phyloP scores from a whole-genome alignment of 148 eudicot species.

The Agrostemma githago region DNA sequence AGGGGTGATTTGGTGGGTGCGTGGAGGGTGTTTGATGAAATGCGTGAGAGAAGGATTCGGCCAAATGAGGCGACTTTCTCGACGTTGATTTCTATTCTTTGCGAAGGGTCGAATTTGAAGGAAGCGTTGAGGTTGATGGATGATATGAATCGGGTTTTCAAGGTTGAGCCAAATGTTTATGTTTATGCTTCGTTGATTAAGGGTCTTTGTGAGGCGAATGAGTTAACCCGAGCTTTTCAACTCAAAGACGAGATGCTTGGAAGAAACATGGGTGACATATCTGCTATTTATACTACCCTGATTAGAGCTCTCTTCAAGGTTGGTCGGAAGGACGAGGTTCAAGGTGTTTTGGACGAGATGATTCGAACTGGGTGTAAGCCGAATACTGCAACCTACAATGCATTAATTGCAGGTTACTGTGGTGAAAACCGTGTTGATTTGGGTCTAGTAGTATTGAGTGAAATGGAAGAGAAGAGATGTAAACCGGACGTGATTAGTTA shows the following conservation, averaged over 20 bases:
- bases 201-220: conserved; percentile 48
- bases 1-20: conserved; percentile 46
- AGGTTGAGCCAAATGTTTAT: conserved; percentile 38
- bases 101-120: conserved; percentile 34
- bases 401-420: conserved; percentile 56
- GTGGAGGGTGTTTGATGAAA: conserved; percentile 68
- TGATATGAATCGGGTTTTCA: conserved; percentile 41
- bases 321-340: conserved; percentile 48
- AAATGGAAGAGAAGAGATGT: conserved; percentile 43
- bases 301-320: conserved; percentile 55
- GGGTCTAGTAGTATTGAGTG: conserved; percentile 41
- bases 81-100: conserved; percentile 57
- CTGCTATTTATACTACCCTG: conserved; percentile 47
- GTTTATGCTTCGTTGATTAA: conserved; percentile 58
- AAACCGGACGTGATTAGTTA: conserved; percentile 61
- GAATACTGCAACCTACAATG: conserved; percentile 51
- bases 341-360: conserved; percentile 55
- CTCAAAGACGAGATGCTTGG: conserved; percentile 63
- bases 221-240: conserved; percentile 39
- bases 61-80: conserved; percentile 61
- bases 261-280: conserved; percentile 27
- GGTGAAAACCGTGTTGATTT: conserved; percentile 44
- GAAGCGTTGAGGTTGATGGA: conserved; percentile 54
- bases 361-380: conserved; percentile 38
- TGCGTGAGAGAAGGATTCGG: conserved; percentile 41